These are phyloP conservation scores for Flaveria sonorensis DNA, from an alignment of 129 eudicot genomes.

Conservation along the genomic window DNA sequence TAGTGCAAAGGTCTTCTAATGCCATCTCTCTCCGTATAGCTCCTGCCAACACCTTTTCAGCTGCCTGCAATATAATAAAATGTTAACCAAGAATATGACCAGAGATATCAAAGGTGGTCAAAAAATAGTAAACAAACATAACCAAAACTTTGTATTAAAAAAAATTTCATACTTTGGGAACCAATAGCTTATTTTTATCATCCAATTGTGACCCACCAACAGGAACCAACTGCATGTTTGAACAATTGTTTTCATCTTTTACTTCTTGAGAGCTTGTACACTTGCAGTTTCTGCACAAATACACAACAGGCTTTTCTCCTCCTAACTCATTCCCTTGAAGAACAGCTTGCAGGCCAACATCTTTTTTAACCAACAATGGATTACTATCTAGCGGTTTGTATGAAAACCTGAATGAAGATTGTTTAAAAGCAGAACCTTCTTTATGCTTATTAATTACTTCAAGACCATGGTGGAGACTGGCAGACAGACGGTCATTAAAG, in stretches of 20 bases:
- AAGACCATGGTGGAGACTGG: slow-evolving; percentile 84
- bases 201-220: slow-evolving; percentile 24
- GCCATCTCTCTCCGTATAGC: slow-evolving; percentile 99
- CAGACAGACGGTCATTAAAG: slow-evolving; percentile 56
- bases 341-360: slow-evolving; percentile 74
- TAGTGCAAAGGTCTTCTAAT: slow-evolving; percentile 76
- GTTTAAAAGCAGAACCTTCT: slow-evolving; percentile 49
- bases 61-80: slow-evolving; percentile 59
- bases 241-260: slow-evolving; percentile 41
- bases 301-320: slow-evolving; percentile 33
- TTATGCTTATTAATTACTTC: slow-evolving; percentile 62
- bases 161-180: slow-evolving; percentile 69
- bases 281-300: slow-evolving; percentile 70
- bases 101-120: neutral
- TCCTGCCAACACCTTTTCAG: slow-evolving; percentile 95
- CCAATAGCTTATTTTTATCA: slow-evolving; percentile 59
- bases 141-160: neutral
- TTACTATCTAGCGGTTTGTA: slow-evolving; percentile 57
- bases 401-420: slow-evolving; percentile 69
- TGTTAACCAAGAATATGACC: neutral
- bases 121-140: neutral
- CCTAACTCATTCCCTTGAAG: slow-evolving; percentile 41
- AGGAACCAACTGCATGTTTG: slow-evolving; percentile 72
- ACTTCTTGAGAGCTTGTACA: slow-evolving; percentile 33
- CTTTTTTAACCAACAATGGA: slow-evolving; percentile 52